These are phyloP conservation scores for Coemansia furcata DNA, from an alignment of 192 early-diverging fungal genomes.

Conservation along the genomic window DNA sequence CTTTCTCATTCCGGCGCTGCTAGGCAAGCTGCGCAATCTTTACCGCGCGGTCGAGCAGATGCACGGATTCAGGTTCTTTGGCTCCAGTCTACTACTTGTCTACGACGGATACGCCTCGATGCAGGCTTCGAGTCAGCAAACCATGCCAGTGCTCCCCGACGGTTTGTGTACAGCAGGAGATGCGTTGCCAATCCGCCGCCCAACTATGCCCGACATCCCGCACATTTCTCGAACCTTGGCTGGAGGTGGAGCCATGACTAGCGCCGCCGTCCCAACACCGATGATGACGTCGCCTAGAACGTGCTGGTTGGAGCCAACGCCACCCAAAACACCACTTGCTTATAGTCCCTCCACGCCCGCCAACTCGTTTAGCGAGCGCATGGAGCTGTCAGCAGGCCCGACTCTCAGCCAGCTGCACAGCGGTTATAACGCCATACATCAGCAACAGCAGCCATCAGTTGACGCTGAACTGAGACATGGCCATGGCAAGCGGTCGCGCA, in stretches of 20 bases:
- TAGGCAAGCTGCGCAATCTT: conserved; percentile 72
- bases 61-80: conserved; percentile 87
- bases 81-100: conserved; percentile 82
- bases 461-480: not conserved
- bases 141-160: conserved; percentile 8
- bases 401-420: not conserved
- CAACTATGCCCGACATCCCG: conserved; percentile 11
- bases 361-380: conserved; percentile 12
- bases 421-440: not conserved
- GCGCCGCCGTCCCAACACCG: not conserved
- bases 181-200: conserved; percentile 8
- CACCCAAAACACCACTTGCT: conserved; percentile 14
- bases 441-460: not conserved
- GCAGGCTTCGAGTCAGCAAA: conserved; percentile 9
- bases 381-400: conserved; percentile 9
- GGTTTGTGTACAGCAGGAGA: not conserved
- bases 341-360: conserved; percentile 9
- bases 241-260: not conserved
- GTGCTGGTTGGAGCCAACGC: conserved; percentile 6
- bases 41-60: conserved; percentile 74
- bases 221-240: not conserved
- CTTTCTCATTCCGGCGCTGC: conserved; percentile 77
- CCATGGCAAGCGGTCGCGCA: not conserved
- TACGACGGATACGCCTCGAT: conserved; percentile 75
- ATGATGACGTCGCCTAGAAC: not conserved